Conservation (phyloP, 306 rosid genomes). For the Quercus agrifolia region DNA sequence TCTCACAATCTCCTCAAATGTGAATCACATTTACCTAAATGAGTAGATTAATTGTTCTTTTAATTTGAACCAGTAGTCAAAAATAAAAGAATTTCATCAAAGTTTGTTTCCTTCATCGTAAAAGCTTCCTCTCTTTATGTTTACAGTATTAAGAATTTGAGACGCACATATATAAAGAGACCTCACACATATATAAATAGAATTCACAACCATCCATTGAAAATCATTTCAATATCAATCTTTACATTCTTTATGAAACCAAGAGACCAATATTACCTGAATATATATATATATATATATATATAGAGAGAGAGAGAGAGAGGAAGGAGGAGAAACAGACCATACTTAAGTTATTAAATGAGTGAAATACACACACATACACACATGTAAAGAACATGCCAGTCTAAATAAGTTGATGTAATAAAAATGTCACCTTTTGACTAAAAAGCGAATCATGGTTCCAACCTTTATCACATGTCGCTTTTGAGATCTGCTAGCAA, state of each 20-base stretch:
- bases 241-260: background rate
- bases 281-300: background rate
- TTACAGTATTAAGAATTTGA: background rate
- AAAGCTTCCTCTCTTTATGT: background rate
- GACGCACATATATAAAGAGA: no score
- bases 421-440: slow-evolving; percentile 67
- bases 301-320: background rate
- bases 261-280: background rate
- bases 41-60: background rate
- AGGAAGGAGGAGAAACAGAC: background rate
- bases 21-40: background rate
- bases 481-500: slow-evolving; percentile 62
- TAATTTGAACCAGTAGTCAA: background rate
- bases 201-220: no score
- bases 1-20: no score
- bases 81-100: background rate
- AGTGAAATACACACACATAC: background rate
- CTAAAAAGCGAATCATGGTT: slow-evolving; percentile 53
- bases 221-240: background rate
- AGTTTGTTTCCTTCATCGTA: background rate
- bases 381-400: background rate
- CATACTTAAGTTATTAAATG: background rate
- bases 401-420: background rate
- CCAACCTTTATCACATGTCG: slow-evolving; percentile 81
- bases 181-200: no score